Conservation (phyloP, 148 eudicot species). For the Dysphania ambrosioides region DNA sequence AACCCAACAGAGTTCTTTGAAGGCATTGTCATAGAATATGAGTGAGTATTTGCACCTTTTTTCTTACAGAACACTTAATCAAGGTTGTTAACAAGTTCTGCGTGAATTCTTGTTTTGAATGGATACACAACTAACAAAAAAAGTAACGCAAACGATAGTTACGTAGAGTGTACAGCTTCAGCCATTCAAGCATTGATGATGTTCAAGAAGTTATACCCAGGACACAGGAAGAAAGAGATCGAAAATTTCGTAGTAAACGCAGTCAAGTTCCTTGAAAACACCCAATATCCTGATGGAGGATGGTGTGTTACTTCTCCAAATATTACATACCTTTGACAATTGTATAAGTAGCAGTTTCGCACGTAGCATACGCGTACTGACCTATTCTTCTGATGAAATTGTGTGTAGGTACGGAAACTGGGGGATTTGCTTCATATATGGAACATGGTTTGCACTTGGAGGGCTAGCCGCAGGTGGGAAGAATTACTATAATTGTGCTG, state of each 20-base stretch:
- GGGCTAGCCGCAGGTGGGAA: conserved; percentile 43
- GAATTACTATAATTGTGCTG: conserved; percentile 30
- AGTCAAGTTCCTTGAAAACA: conserved; percentile 28
- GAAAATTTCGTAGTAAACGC: conserved; percentile 32
- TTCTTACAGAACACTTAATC: too few relatives aligned
- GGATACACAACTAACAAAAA: background rate
- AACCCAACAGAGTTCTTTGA: conserved; percentile 51
- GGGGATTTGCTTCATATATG: conserved; percentile 51
- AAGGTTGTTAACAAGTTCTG: background rate
- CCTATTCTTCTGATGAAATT: too few relatives aligned
- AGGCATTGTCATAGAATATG: conserved; percentile 41
- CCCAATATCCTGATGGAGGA: conserved; percentile 37
- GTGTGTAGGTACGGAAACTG: conserved; percentile 41
- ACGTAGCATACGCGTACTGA: background rate
- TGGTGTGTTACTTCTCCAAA: conserved; percentile 20
- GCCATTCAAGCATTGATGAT: conserved; percentile 41
- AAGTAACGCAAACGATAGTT: background rate
- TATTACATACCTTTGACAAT: background rate
- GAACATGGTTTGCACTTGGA: conserved; percentile 47
- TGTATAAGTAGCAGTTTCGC: too few relatives aligned
- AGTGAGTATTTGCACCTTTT: conserved; percentile 22
- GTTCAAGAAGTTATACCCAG: conserved; percentile 44
- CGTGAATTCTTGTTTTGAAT: background rate
- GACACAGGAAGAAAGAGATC: conserved; percentile 40
- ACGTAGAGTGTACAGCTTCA: conserved; percentile 40